phyloP scores from a whole-genome alignment of 2,329 filamentous ascomycete genomes.

The Aspergillus vadensis region DNA sequence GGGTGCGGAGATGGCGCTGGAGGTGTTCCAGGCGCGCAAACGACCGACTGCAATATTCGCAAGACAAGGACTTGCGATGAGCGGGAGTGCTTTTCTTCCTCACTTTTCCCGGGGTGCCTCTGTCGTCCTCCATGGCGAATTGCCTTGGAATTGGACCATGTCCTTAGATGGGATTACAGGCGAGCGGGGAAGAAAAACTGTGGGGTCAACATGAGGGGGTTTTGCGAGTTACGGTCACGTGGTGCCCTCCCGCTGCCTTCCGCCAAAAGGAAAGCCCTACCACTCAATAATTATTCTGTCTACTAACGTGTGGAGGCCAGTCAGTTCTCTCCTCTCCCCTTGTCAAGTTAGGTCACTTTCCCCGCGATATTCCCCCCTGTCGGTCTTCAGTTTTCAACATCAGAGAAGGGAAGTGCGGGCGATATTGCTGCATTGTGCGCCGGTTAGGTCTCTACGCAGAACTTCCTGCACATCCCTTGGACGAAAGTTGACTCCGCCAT shows the following conservation, averaged over 20 bases:
- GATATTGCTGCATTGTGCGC: background rate
- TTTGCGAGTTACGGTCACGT: conserved; percentile 22
- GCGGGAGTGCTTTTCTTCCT: conserved; percentile 45
- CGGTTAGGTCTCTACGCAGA: background rate
- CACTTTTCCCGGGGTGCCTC: conserved; percentile 36
- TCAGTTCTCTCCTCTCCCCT: background rate
- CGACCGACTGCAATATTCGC: conserved; percentile 51
- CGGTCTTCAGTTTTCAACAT: background rate
- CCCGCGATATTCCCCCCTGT: background rate
- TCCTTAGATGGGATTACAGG: conserved; percentile 28
- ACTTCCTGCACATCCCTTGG: background rate
- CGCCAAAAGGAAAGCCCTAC: background rate
- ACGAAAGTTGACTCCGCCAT: conserved; percentile 10
- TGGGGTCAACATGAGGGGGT: conserved; percentile 35
- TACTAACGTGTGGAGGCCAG: background rate
- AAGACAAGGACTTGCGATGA: conserved; percentile 50
- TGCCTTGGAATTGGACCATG: conserved; percentile 28
- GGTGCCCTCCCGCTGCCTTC: conserved; percentile 3
- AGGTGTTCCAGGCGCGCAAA: conserved; percentile 54
- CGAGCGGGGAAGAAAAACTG: conserved; percentile 44
- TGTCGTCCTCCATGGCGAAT: conserved; percentile 44
- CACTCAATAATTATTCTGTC: background rate
- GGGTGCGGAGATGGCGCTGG: conserved; percentile 54
- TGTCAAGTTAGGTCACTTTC: background rate
- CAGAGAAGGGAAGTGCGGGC: background rate